Percentiles rank a stretch among this genome's conserved stretches.
These are phyloP conservation scores for Tetrapisispora taiwanensis DNA, from an alignment of 805 yeast species.

Conservation along the genomic window DNA sequence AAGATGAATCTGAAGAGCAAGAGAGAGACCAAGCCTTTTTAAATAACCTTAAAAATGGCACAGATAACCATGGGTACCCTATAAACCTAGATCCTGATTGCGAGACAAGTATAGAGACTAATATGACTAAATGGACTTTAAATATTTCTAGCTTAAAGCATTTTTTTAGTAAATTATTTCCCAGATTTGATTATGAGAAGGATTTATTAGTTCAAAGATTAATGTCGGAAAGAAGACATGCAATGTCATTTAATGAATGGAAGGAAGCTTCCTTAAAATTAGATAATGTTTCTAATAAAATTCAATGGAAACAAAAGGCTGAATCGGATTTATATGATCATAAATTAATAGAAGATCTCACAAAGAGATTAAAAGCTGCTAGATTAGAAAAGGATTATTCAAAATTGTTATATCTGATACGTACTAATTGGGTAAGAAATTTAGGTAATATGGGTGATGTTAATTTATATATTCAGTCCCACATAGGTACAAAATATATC, in stretches of 20 bases:
- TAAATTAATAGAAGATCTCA: constrained; percentile 41
- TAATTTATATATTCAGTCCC: constrained; percentile 62
- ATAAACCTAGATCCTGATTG: constrained; percentile 1
- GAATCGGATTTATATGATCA: constrained; percentile 65
- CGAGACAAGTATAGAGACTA: background rate
- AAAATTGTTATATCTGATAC: constrained; percentile 55
- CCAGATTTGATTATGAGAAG: constrained; percentile 20
- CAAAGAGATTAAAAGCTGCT: constrained; percentile 49
- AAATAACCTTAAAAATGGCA: background rate
- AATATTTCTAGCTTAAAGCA: background rate
- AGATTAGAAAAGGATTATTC: constrained; percentile 50
- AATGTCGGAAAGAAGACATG: constrained; percentile 35
- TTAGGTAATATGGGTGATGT: constrained; percentile 81
- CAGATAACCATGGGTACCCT: constrained; percentile 2
- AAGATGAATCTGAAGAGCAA: background rate
- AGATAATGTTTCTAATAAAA: constrained; percentile 55
- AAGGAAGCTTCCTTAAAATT: constrained; percentile 46
- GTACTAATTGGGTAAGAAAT: constrained; percentile 78
- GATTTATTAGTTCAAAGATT: constrained; percentile 29
- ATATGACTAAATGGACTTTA: background rate
- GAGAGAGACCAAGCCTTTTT: background rate
- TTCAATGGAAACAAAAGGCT: constrained; percentile 56
- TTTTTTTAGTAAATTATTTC: background rate
- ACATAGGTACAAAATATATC: constrained; percentile 71
- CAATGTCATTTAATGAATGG: constrained; percentile 55